Percentiles rank a stretch among this genome's conserved stretches.
phyloP scores from a whole-genome alignment of 106 monocot species.

The Platanthera zijinensis region DNA sequence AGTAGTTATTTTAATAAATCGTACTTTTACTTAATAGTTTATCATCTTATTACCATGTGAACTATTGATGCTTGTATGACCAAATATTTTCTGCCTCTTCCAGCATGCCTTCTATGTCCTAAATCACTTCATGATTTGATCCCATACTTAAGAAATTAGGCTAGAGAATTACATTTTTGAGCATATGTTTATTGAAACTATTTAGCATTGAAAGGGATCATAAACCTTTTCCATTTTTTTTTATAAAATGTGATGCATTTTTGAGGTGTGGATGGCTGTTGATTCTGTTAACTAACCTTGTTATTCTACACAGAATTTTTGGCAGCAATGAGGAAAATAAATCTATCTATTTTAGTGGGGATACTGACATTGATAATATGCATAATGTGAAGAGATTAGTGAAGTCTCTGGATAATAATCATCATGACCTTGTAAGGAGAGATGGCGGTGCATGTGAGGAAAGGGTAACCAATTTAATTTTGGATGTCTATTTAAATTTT shows the following conservation, averaged over 20 bases:
- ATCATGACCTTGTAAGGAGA: background rate
- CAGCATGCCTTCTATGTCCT: no score
- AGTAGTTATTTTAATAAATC: background rate
- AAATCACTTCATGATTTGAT: no score
- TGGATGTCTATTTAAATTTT: background rate
- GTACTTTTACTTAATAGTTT: background rate
- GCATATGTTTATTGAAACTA: background rate
- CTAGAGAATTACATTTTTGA: background rate
- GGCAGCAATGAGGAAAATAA: slow-evolving; percentile 2
- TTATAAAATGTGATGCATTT: background rate
- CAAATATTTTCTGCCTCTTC: no score
- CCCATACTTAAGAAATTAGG: no score
- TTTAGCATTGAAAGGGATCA: background rate
- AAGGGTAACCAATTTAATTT: slow-evolving; percentile 7
- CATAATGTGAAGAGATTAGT: background rate
- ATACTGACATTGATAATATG: background rate
- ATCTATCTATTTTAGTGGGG: background rate
- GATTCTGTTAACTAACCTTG: background rate
- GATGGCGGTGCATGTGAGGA: background rate
- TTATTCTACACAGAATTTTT: background rate
- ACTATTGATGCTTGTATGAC: no score
- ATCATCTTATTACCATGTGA: background rate
- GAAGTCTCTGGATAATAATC: background rate
- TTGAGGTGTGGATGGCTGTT: background rate
- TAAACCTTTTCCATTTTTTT: background rate